Base-by-base conservation (phyloP, 139 green algal species). In the Tetraselmis chui region DNA sequence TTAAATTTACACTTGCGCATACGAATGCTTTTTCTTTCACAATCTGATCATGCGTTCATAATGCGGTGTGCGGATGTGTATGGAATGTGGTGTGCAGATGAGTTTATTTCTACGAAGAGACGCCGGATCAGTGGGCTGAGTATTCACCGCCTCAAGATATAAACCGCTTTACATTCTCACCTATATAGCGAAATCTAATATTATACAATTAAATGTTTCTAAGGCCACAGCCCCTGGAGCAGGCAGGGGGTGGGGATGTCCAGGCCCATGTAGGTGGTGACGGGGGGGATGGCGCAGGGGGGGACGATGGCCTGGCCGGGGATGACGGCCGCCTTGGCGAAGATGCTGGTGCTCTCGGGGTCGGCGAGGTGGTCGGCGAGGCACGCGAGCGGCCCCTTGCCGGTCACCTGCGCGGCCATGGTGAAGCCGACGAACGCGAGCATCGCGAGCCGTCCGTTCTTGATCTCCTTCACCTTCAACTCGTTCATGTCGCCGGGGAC, bases 371-470 rank as follows among this genome's bases (percentile, higher is more conserved):
- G 93, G 79, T 93, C 86, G 31, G 18, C 22, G n/a, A 96, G 91
- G 1, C 86, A 86, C 0, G 89, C 92, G 18, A 97, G 81, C 24
- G 93, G 93, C 80, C 87, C 88, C 81, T 92, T 90, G 84, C 93
- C 93, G 28, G 90, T 93, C 2, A 95, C 86, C 88, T 95, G 88
- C 11, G 83, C 89, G 24, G 59, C 80, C 85, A 92, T 90, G 22
- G 82, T 82, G 31, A 92, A 89, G 79, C 89, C 90, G 77, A 89
- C 83, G 78, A 93, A 93, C 0, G 90, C 91, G 0, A 96, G 87
- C 92, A 95, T 95, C 81, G 84, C 81, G 30, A 89, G 84, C n/a
- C 83, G 80, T 98, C 98, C 5, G 97, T 84, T 91, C 97, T n/a
- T n/a, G n/a, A n/a, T n/a, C n/a, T n/a, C n/a, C n/a, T n/a, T n/a